These are phyloP conservation scores for Peronospora farinosa DNA, from an alignment of 352 stramenopile species.

Conservation along the genomic window DNA sequence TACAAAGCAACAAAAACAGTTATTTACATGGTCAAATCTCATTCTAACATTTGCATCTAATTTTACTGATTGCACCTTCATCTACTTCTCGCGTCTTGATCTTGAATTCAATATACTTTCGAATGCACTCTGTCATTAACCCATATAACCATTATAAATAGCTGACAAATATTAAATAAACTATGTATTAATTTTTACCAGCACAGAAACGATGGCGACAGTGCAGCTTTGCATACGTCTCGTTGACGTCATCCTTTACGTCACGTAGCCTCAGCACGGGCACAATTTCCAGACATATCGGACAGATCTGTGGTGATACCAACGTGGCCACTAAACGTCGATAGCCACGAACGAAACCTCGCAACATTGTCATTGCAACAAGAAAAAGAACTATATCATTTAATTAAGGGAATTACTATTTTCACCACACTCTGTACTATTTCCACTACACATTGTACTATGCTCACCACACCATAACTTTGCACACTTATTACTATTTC, in stretches of 20 bases:
- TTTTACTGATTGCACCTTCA: constrained; percentile 28
- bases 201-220: constrained; percentile 60
- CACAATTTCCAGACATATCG: constrained; percentile 58
- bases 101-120: constrained; percentile 54
- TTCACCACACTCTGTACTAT: too few species aligned
- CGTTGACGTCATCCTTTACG: constrained; percentile 15
- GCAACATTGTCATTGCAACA: constrained; percentile 30
- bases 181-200: constrained; percentile 12
- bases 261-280: constrained; percentile 37
- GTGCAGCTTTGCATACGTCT: constrained; percentile 38
- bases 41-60: not conserved
- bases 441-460: too few species aligned
- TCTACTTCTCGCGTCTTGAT: constrained; percentile 53
- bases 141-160: not conserved
- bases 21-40: too few species aligned
- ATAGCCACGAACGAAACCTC: constrained; percentile 45
- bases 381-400: too few species aligned
- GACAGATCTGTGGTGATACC: constrained; percentile 32
- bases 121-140: constrained; percentile 34
- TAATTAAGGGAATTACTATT: too few species aligned
- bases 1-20: constrained; percentile 16
- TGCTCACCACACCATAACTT: too few species aligned
- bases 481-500: too few species aligned
- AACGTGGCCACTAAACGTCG: constrained; percentile 47
- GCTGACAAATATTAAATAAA: not conserved